Evolutionary conservation across 2,329 filamentous ascomycete species (phyloP).

Genomic region (Chrysoporthe puriensis): DNA sequence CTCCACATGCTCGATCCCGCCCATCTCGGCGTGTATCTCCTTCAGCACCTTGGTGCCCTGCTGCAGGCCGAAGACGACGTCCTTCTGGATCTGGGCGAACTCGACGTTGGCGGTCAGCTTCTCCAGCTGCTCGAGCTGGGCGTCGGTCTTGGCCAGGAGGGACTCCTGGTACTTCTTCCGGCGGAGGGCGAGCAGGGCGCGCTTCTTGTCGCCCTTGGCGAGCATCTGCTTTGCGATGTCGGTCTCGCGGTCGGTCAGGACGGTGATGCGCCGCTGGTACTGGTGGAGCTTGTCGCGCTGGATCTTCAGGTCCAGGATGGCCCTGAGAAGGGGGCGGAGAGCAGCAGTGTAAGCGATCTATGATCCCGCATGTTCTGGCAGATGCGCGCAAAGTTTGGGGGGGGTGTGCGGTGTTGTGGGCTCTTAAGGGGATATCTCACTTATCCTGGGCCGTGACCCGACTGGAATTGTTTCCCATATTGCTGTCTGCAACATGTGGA

Average conservation of each 20-base stretch:
- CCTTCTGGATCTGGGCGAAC: constrained; percentile 95
- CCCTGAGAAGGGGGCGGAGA: constrained; percentile 57
- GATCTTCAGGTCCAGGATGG: constrained; percentile 95
- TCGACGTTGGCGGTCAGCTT: constrained; percentile 87
- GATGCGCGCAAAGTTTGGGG: constrained; percentile 7
- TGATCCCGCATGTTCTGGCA: neutral
- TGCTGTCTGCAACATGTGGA: constrained; percentile 25
- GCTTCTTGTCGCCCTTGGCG: constrained; percentile 75
- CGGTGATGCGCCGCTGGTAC: constrained; percentile 88
- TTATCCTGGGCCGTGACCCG: constrained; percentile 78
- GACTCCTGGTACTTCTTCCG: constrained; percentile 97
- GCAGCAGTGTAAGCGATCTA: constrained; percentile 12
- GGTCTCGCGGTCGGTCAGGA: constrained; percentile 85
- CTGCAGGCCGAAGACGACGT: constrained; percentile 88
- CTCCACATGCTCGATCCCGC: constrained; percentile 90
- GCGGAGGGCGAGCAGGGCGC: constrained; percentile 84
- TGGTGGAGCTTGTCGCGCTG: constrained; percentile 97
- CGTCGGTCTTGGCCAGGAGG: constrained; percentile 84
- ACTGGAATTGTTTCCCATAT: constrained; percentile 60
- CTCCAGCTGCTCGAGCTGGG: constrained; percentile 92
- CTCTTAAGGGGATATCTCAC: constrained; percentile 51
- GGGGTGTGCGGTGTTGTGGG: neutral
- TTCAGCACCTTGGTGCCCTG: constrained; percentile 88
- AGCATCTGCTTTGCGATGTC: constrained; percentile 84
- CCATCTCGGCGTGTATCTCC: constrained; percentile 95